Percentiles rank a stretch among this genome's conserved stretches.
These are phyloP conservation scores for Sanghuangporus weigelae DNA, from an alignment of 1,284 basidiomycete species.

Conservation along the genomic window DNA sequence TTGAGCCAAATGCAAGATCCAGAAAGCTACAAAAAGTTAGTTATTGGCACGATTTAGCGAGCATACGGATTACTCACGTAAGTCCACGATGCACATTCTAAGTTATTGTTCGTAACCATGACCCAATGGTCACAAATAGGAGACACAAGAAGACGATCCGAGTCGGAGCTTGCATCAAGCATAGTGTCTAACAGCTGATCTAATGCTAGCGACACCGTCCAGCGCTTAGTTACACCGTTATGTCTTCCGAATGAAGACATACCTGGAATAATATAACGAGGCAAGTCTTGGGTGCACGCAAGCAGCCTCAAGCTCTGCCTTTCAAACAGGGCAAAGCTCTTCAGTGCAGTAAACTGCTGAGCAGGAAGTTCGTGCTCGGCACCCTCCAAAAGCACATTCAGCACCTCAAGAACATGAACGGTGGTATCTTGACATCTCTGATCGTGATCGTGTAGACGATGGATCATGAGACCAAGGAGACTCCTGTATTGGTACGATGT, in stretches of 20 bases:
- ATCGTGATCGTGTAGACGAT: not conserved
- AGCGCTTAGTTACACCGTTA: not conserved
- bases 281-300: conserved; percentile 25
- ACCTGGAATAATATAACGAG: not conserved
- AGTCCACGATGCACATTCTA: not conserved
- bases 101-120: not conserved
- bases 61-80: not conserved
- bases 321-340: conserved; percentile 34
- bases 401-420: conserved; percentile 9
- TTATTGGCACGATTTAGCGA: not conserved
- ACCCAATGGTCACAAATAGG: conserved; percentile 29
- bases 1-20: conserved; percentile 3
- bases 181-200: conserved; percentile 24
- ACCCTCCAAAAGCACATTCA: conserved; percentile 15
- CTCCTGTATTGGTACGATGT: conserved; percentile 3
- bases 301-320: conserved; percentile 28
- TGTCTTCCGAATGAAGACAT: not conserved
- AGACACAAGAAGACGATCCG: conserved; percentile 27
- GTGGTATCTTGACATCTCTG: not conserved
- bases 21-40: conserved; percentile 1
- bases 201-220: conserved; percentile 25
- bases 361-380: conserved; percentile 25
- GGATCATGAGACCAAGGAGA: not conserved
- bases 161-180: conserved; percentile 22
- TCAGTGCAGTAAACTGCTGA: conserved; percentile 32